Conservation (phyloP, 1,284 basidiomycete genomes). For the Microbotryum silenes-acaulis region DNA sequence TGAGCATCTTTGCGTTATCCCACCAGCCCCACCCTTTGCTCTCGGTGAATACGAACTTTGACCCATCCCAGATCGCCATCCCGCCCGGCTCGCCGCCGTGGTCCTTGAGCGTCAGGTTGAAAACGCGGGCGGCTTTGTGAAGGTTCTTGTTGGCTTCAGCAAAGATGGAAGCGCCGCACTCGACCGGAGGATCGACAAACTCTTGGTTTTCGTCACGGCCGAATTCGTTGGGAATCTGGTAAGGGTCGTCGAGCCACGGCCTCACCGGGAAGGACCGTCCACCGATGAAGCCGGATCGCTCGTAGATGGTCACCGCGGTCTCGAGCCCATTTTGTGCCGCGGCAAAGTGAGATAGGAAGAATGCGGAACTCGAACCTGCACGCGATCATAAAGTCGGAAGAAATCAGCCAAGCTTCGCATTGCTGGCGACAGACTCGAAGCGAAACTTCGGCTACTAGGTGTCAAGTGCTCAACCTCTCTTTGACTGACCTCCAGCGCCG, state of each 20-base stretch:
- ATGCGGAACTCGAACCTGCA: conserved; percentile 31
- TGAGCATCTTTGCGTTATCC: conserved; percentile 53
- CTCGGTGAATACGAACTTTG: conserved; percentile 57
- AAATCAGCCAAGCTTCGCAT: too few relatives aligned
- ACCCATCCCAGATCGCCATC: conserved; percentile 76
- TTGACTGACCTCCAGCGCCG: conserved; percentile 25
- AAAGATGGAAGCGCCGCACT: conserved; percentile 82
- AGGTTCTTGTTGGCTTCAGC: conserved; percentile 45
- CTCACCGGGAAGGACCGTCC: conserved; percentile 31
- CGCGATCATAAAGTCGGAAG: not conserved
- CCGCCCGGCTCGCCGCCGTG: conserved; percentile 49
- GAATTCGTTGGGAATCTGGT: not conserved
- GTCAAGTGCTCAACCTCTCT: too few relatives aligned
- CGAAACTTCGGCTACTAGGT: too few relatives aligned
- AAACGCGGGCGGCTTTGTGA: conserved; percentile 57
- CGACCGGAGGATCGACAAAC: conserved; percentile 48
- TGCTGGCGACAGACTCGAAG: too few relatives aligned
- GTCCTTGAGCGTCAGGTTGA: conserved; percentile 57
- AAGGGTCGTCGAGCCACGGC: conserved; percentile 27
- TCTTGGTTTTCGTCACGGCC: conserved; percentile 7
- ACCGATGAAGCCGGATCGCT: conserved; percentile 27
- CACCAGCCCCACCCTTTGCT: conserved; percentile 42
- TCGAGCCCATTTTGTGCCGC: conserved; percentile 7
- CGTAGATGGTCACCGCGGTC: conserved; percentile 31
- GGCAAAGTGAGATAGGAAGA: conserved; percentile 26